Base-by-base conservation (phyloP, 2,329 filamentous ascomycete species). In the Beauveria australis region DNA sequence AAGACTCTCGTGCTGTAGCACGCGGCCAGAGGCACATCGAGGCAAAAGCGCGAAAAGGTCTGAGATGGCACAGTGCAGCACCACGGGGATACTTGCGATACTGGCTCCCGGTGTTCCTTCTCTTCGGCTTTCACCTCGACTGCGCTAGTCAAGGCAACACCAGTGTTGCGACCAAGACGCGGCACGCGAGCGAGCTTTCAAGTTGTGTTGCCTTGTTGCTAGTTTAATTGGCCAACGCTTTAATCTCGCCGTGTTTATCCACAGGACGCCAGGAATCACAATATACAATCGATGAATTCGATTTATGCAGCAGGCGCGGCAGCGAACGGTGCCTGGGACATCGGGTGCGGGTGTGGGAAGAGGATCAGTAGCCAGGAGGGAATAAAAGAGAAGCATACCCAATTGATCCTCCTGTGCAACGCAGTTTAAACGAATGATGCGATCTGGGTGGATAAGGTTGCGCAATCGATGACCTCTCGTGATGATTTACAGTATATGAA, bases 221-320 rank as follows among this genome's bases (percentile, higher is more conserved):
- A 60, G 47, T 56, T 61, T 61, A 61, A 57, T 57, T 61, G 60
- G 53, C 53, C 46, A 61, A 53, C 53, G 47, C 53, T 41, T 61
- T 57, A 52, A 40, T 58, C 47, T 47, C 57, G 53, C 19, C 48
- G 53, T 61, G 60, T 40, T 61, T 61, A 61, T 58, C 60, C 60
- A 61, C 53, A 57, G 10, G 26, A 57, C 12, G 47, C 47, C 53
- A 58, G 53, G 18, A 40, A 52, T 61, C 60, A 61, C 60, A 61
- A 58, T 61, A 58, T 61, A 61, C 60, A 61, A 46, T 57, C 60
- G 60, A 53, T 28, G 24, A 60, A n/a, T 59, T 59, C 51, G 49
- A 56, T 54, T 55, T 62, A 62, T 47, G 33, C 44, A 54, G 26
- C 55, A 60, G 46, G 37, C 14, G 47, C 40, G 51, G 41, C 53